Evolutionary conservation across 164 flowering plant species (phyloP).

Genomic region (Warburgia ugandensis): DNA sequence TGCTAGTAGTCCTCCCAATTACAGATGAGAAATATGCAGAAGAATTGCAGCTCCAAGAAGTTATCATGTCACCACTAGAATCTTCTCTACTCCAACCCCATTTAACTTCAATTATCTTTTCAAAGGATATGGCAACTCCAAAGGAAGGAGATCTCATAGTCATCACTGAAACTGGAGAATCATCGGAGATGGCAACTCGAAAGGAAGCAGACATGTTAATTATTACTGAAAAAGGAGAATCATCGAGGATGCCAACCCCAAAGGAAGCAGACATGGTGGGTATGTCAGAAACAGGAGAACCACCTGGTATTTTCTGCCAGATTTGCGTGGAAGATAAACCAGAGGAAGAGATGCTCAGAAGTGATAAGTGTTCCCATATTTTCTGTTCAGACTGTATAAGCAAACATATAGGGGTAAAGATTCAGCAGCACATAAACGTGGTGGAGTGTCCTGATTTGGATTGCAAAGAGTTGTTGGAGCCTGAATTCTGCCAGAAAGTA

Average conservation of each 20-base stretch:
- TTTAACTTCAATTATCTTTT: background rate
- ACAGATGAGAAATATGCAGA: constrained; percentile 1
- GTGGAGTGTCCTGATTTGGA: constrained; percentile 15
- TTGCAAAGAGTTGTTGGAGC: constrained; percentile 15
- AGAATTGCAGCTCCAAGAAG: constrained; percentile 4
- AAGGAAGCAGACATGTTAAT: too few relatives aligned
- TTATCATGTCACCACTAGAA: background rate
- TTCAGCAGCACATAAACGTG: constrained; percentile 5
- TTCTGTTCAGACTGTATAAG: constrained; percentile 32
- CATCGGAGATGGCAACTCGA: background rate
- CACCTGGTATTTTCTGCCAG: constrained; percentile 3
- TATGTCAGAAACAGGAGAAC: background rate
- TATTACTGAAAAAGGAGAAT: too few relatives aligned
- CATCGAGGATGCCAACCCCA: too few relatives aligned
- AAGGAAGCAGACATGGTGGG: background rate
- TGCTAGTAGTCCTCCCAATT: background rate
- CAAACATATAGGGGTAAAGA: constrained; percentile 18
- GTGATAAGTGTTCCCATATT: constrained; percentile 21
- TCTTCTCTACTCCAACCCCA: background rate
- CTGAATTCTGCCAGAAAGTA: constrained; percentile 10
- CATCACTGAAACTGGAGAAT: too few relatives aligned
- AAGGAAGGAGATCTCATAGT: too few relatives aligned
- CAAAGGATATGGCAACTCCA: background rate
- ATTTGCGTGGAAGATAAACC: constrained; percentile 15
- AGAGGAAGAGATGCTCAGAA: background rate